phyloP scores from a whole-genome alignment of 306 rosid species.

The Oxytropis ochrocephala region DNA sequence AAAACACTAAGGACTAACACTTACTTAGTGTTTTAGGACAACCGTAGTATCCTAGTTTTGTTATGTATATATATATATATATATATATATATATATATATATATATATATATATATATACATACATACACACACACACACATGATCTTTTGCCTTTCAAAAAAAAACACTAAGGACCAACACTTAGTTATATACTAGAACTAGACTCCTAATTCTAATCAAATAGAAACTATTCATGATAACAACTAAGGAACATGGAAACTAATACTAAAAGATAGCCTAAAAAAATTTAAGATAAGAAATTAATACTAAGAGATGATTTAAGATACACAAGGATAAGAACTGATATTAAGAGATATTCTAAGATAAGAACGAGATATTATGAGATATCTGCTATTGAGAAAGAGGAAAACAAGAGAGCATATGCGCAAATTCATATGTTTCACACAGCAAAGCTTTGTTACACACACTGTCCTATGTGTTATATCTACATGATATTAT shows the following conservation, averaged over 20 bases:
- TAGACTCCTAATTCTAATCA: background rate
- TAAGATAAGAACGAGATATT: background rate
- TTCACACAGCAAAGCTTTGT: background rate
- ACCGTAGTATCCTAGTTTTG: too few species aligned
- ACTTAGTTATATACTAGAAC: background rate
- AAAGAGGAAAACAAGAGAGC: background rate
- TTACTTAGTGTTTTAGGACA: too few species aligned
- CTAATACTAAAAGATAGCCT: background rate
- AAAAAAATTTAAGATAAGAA: background rate
- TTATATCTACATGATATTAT: background rate
- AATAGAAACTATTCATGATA: background rate
- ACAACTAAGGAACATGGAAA: background rate
- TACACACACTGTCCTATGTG: background rate
- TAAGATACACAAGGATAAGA: background rate
- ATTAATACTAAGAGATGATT: background rate
- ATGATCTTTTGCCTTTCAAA: too few species aligned
- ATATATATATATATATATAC: too few species aligned
- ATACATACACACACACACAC: too few species aligned
- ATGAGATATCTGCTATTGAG: background rate
- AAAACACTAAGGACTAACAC: background rate
- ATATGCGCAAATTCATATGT: background rate
- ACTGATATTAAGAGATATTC: background rate
- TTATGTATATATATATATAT: too few species aligned
- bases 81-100: too few species aligned
- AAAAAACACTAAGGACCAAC: background rate